Evolutionary conservation across 2,329 filamentous ascomycete species (phyloP).

Genomic region (Aspergillus felis): DNA sequence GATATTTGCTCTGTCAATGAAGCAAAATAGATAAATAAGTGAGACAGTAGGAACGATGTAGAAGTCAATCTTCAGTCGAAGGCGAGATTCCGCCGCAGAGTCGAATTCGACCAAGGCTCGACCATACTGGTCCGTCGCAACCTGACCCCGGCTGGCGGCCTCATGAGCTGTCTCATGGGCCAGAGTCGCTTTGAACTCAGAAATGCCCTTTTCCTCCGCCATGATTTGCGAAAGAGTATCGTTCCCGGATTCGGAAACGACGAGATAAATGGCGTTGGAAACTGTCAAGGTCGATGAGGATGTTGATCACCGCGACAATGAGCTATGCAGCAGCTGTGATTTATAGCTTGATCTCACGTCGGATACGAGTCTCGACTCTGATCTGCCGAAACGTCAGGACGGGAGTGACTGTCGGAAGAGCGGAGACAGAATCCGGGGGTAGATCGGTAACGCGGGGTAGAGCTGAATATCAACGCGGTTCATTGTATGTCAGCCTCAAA

Average conservation of each 20-base stretch:
- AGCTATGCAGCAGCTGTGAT: neutral
- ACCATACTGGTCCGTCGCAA: conserved; percentile 51
- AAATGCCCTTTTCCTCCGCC: conserved; percentile 20
- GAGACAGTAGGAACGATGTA: conserved; percentile 63
- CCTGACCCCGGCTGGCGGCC: conserved; percentile 44
- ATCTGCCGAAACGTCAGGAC: neutral
- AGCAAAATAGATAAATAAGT: conserved; percentile 67
- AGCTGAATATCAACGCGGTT: neutral
- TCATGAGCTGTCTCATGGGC: conserved; percentile 23
- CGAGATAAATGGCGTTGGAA: neutral
- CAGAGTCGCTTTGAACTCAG: conserved; percentile 15
- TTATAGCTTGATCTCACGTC: neutral
- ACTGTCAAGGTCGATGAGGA: neutral
- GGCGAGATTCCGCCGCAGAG: conserved; percentile 51
- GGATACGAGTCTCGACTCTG: neutral
- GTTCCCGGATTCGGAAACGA: too few species aligned
- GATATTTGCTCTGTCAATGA: conserved; percentile 71
- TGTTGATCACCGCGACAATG: neutral
- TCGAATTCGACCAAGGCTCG: conserved; percentile 54
- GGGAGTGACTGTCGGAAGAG: neutral
- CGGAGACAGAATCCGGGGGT: neutral
- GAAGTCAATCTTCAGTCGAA: conserved; percentile 63
- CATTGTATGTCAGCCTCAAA: neutral
- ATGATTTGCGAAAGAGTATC: neutral
- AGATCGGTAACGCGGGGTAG: neutral